A percentile compares a stretch with the other conserved stretches of the same genome.
Conservation (phyloP, 257 asterid species). For the Galeopsis tetrahit region DNA sequence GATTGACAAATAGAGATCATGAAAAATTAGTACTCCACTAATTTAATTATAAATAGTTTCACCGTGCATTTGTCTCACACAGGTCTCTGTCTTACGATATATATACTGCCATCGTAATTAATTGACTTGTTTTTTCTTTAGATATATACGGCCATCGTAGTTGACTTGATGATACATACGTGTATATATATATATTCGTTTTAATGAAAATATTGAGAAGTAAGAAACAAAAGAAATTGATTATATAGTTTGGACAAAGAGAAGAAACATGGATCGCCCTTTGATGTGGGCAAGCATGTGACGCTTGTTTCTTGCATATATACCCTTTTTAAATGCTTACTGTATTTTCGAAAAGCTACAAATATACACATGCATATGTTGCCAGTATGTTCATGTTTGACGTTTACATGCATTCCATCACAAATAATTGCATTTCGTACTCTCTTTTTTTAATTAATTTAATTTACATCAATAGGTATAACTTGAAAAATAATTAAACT, state of each 20-base stretch:
- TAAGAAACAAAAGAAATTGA: slow-evolving; percentile 3
- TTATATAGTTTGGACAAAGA: slow-evolving; percentile 5
- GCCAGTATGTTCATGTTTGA: slow-evolving; percentile 35
- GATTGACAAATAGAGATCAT: too few species aligned
- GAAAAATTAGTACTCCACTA: too few species aligned
- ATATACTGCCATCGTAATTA: too few species aligned
- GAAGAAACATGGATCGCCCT: slow-evolving; percentile 28
- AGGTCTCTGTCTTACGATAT: too few species aligned
- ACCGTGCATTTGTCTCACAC: too few species aligned
- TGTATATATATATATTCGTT: too few species aligned
- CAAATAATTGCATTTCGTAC: slow-evolving; percentile 22
- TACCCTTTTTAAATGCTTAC: background rate
- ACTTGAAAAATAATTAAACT: too few species aligned
- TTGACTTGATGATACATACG: background rate
- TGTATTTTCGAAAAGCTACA: slow-evolving; percentile 22
- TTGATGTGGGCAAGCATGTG: slow-evolving; percentile 38
- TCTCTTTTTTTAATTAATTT: background rate
- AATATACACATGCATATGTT: slow-evolving; percentile 25
- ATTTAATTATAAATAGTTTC: too few species aligned
- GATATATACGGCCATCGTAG: background rate
- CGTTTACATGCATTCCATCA: slow-evolving; percentile 28
- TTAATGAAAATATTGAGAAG: background rate
- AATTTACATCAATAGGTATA: background rate
- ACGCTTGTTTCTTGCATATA: slow-evolving; percentile 20
- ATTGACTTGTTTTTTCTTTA: too few species aligned